Evolutionary conservation across 768 basidiomycete genomes (phyloP).

Genomic region (Macrolepiota albuminosa): DNA sequence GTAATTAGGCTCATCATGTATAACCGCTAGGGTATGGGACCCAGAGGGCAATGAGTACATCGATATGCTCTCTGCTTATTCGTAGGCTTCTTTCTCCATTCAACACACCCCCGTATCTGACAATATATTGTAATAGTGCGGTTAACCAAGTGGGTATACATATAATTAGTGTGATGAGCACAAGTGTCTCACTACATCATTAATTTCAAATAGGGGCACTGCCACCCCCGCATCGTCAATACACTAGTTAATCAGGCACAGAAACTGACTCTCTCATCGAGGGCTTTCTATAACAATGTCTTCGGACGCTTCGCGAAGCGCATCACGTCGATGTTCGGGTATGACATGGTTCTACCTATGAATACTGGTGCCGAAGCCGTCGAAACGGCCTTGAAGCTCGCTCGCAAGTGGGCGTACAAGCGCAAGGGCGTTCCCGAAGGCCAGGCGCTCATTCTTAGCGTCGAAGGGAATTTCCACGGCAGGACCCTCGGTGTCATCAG

Average conservation of each 20-base stretch:
- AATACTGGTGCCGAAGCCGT: constrained; percentile 99
- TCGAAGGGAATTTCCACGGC: constrained; percentile 93
- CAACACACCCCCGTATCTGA: background rate
- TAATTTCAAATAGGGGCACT: constrained; percentile 60
- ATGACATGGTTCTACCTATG: constrained; percentile 97
- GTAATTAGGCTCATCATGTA: constrained; percentile 13
- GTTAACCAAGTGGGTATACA: constrained; percentile 70
- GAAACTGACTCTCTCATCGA: constrained; percentile 87
- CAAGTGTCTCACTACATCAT: background rate
- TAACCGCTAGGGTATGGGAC: constrained; percentile 72
- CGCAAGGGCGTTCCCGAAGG: constrained; percentile 79
- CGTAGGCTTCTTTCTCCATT: constrained; percentile 46
- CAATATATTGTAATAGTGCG: constrained; percentile 42
- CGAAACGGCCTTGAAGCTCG: constrained; percentile 93
- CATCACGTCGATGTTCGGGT: constrained; percentile 80
- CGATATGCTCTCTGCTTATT: constrained; percentile 97
- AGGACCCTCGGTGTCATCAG: constrained; percentile 87
- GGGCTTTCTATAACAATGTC: constrained; percentile 93
- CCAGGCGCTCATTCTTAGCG: constrained; percentile 82
- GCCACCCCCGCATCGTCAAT: constrained; percentile 82
- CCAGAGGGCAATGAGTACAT: constrained; percentile 95
- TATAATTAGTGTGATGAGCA: background rate
- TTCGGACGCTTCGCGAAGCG: constrained; percentile 89
- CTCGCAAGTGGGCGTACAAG: constrained; percentile 95
- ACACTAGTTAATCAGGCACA: constrained; percentile 82